Percentiles rank a stretch among this genome's conserved stretches.
phyloP scores from a whole-genome alignment of 1,139 yeast species.

The Saccharomyces hybrid region DNA sequence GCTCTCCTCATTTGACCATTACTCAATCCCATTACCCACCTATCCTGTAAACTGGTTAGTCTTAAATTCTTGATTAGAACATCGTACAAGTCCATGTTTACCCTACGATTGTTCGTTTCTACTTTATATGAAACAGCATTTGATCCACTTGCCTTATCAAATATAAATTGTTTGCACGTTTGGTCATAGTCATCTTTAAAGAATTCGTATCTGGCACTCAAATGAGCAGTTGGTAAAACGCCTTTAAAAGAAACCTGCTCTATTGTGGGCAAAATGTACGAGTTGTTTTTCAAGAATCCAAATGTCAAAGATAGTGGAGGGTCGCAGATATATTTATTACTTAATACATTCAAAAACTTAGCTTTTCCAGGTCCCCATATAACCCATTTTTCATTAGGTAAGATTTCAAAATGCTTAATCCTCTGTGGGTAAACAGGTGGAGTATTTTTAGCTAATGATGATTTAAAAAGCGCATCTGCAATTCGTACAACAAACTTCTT shows the following conservation, averaged over 20 bases:
- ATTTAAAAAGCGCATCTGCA: constrained; percentile 23
- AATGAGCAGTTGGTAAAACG: constrained; percentile 60
- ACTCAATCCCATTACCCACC: constrained; percentile 82
- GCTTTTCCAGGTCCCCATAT: constrained; percentile 30
- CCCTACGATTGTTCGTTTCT: constrained; percentile 24
- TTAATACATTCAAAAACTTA: constrained; percentile 22
- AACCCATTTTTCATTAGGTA: constrained; percentile 28
- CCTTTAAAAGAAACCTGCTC: constrained; percentile 57
- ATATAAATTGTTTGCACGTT: constrained; percentile 57
- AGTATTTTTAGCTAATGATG: constrained; percentile 21
- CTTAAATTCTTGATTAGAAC: constrained; percentile 44
- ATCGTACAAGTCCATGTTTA: constrained; percentile 35
- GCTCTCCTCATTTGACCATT: constrained; percentile 94
- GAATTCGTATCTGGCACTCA: constrained; percentile 83
- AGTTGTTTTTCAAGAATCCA: constrained; percentile 8
- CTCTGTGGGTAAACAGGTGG: constrained; percentile 23
- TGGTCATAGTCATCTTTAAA: constrained; percentile 78
- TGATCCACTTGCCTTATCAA: constrained; percentile 31
- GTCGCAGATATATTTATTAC: constrained; percentile 23
- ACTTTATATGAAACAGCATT: constrained; percentile 24
- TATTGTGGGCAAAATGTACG: constrained; percentile 12
- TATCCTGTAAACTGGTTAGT: constrained; percentile 48
- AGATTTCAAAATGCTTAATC: constrained; percentile 27
- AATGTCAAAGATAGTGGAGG: constrained; percentile 24
- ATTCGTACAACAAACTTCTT: constrained; percentile 14